Evolutionary conservation across 2,329 filamentous ascomycete genomes (phyloP), one percentile per base, ranked within the genome.

Genomic region (Stagonosporopsis vannaccii): DNA sequence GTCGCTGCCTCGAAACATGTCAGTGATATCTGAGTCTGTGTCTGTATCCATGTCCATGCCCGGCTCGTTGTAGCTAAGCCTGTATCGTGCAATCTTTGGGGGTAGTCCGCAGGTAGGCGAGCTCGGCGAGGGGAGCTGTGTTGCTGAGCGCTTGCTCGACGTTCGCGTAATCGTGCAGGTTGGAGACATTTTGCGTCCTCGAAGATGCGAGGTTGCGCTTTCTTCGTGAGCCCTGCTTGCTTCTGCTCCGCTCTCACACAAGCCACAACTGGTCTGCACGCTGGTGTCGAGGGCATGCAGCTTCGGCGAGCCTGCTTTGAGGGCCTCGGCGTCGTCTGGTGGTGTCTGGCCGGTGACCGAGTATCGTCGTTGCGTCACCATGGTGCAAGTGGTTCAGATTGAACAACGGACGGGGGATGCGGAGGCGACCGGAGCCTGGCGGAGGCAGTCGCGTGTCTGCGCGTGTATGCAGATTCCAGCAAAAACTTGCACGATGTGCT

Each of bases 341-440:
- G 71, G 72, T 43, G 70, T 74, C 59, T 74, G 70, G 49, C 73
- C 72, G 8, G 73, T 74, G 51, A 75, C 71, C 20, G 71, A 74
- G 62, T 75, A 75, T 50, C 73, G 66, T 41, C 73, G 71, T 60
- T 75, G 73, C 49, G 70, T 62, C 28, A 66, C 66, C 68, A 72
- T 73, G 19, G 57, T 51, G 23, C 33, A 33, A 26, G 57, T 44
- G 47, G 40, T 48, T 35, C 36, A 22, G 42, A 25, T 51, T 20
- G 33, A 44, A 37, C 42, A 45, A 42, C 36, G 33, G 41, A 43
- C 41, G 33, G 33, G 40, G 26, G 48, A 11, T 15, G 44, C 28
- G 32, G 51, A 33, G 17, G 9, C 25, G 28, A 33, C 47, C 55
- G 48, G 40, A 44, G 51, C 51, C 44, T 39, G 19, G 32, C 40